A percentile compares a stretch with the other conserved stretches of the same genome.
Evolutionary conservation across 2,329 filamentous ascomycete species (phyloP).

Genomic region (Aciculosporium take): DNA sequence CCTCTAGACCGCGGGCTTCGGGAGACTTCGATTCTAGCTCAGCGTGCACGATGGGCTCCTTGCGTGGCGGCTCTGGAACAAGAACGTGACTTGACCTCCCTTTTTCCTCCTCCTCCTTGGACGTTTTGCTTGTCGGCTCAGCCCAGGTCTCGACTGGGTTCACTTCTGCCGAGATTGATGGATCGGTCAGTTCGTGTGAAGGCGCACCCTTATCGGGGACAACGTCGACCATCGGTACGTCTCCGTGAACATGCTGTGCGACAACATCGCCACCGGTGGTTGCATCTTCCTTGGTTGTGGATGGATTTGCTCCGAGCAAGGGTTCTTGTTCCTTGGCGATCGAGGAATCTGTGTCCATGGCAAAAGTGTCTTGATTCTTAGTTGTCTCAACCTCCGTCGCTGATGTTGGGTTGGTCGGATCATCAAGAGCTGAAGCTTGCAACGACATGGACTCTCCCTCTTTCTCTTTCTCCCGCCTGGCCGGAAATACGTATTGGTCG

Average conservation of each 20-base stretch:
- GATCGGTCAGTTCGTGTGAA: neutral
- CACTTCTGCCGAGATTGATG: slow-evolving; percentile 14
- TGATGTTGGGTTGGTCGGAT: neutral
- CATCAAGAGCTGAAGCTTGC: neutral
- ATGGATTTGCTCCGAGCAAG: neutral
- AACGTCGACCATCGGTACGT: neutral
- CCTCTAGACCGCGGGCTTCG: slow-evolving; percentile 1
- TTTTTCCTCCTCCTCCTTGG: slow-evolving; percentile 17
- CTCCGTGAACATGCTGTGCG: slow-evolving; percentile 7
- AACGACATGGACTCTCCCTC: slow-evolving; percentile 14
- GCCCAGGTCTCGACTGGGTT: neutral
- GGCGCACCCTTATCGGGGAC: neutral
- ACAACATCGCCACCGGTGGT: neutral
- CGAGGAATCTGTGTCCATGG: neutral
- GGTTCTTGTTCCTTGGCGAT: neutral
- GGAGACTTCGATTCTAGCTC: neutral
- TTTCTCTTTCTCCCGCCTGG: slow-evolving; percentile 22
- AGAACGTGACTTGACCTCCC: slow-evolving; percentile 12
- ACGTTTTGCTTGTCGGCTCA: slow-evolving; percentile 10
- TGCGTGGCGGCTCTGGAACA: slow-evolving; percentile 2
- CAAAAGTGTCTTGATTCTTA: neutral
- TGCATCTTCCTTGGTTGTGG: neutral
- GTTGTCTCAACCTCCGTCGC: neutral
- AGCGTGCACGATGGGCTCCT: neutral
- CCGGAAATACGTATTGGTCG: slow-evolving; percentile 9